phyloP scores from a whole-genome alignment of 2,329 filamentous ascomycete species.

The Furcasterigmium furcatum region DNA sequence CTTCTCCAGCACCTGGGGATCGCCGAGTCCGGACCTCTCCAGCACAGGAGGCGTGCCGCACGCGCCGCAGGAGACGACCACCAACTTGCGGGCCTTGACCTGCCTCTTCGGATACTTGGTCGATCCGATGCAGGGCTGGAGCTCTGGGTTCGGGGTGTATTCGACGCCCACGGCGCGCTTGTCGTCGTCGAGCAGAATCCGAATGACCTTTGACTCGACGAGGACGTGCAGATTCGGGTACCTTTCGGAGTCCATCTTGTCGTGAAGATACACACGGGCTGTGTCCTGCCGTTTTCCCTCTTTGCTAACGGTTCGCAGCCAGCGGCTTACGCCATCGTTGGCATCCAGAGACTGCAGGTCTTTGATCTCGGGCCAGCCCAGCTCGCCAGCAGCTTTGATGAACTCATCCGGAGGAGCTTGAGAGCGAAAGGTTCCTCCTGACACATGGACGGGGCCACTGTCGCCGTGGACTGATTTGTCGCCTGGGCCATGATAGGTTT shows the following conservation, averaged over 20 bases:
- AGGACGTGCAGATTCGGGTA: constrained; percentile 26
- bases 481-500: constrained; percentile 19
- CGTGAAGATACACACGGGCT: constrained; percentile 23
- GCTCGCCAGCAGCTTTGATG: constrained; percentile 36
- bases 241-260: constrained; percentile 19
- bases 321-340: constrained; percentile 25
- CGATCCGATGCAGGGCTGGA: constrained; percentile 14
- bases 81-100: constrained; percentile 40
- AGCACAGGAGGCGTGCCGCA: constrained; percentile 43
- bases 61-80: constrained; percentile 37
- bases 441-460: constrained; percentile 44
- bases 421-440: constrained; percentile 38
- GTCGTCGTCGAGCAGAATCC: constrained; percentile 39
- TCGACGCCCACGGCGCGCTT: constrained; percentile 57
- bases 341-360: constrained; percentile 46
- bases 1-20: constrained; percentile 20
- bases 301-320: constrained; percentile 25
- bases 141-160: constrained; percentile 40
- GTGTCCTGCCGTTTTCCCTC: constrained; percentile 31
- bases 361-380: constrained; percentile 43
- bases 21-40: constrained; percentile 49
- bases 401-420: constrained; percentile 35
- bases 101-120: constrained; percentile 7
- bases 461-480: constrained; percentile 34
- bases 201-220: constrained; percentile 23